Base-by-base conservation (phyloP, 257 asterid genomes). In the Petunia secreta region DNA sequence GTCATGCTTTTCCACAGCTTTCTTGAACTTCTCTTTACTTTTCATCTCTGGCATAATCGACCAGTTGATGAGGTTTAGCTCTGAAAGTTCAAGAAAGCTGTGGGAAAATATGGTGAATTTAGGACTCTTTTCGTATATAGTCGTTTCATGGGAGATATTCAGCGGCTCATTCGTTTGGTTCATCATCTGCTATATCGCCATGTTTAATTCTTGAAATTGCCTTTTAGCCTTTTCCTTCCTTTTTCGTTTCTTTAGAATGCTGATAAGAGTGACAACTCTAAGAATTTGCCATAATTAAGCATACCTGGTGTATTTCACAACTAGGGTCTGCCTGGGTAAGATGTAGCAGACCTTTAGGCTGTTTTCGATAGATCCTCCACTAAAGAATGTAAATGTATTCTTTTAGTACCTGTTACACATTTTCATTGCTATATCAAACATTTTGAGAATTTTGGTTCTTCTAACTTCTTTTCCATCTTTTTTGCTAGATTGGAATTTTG, bases 1-100 rank as follows among this genome's bases (percentile, higher is more conserved):
- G 83, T 78, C 92, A 87, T 93, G 90, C 92, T 88, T 90, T 93
- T 91, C 97, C 97, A 93, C 97, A 89, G 97, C 97, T 91, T 93
- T 93, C 97, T 93, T 93, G 97, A 93, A 93, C 97, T 93, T 87
- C 84, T 79, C 25, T 46, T 40, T 25, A 36, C 76, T 77, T 59
- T 40, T 41, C 57, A 9, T 77, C 58, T 77, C 63, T 77, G 16
- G 11, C 6, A 48, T 71, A 40, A 48, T 54, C 6, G 8, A 8
- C 9, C 4, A 38, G 16, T 2, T 9, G 53, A 41, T 55, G 5
- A 60, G n/a, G 11, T 60, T 0, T 46, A 71, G 59, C 34, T 25
- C 2, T 2, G 0, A 44, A 85, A 89, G 89, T 83, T 88, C 92
- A 84, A 87, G 89, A 87, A 84, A 84, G 82, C 82, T 89, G 89